Conservation (phyloP, 495 filamentous ascomycete genomes). For the Hypoxylon intermedium region DNA sequence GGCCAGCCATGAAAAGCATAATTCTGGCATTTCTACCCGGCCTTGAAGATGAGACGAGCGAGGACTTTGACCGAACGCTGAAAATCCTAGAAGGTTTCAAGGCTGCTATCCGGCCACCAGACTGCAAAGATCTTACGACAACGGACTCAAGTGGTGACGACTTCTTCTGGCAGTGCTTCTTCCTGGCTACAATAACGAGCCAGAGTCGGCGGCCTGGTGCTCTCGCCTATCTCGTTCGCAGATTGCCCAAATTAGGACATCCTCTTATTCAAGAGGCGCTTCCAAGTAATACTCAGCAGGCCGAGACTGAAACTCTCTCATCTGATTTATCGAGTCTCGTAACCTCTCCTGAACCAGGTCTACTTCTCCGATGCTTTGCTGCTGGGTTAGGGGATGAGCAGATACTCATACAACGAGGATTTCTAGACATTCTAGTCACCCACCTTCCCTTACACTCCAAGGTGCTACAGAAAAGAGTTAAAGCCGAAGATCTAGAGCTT, state of each 20-base stretch:
- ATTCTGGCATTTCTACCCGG: slow-evolving; percentile 87
- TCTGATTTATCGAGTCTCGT: slow-evolving; percentile 70
- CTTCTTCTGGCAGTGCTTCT: slow-evolving; percentile 98
- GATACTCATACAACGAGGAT: slow-evolving; percentile 89
- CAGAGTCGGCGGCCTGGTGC: slow-evolving; percentile 82
- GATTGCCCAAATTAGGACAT: slow-evolving; percentile 74
- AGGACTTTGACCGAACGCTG: slow-evolving; percentile 92
- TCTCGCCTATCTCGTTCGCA: slow-evolving; percentile 80
- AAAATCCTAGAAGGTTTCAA: slow-evolving; percentile 80
- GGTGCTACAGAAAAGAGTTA: slow-evolving; percentile 76
- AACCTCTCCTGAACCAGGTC: slow-evolving; percentile 88
- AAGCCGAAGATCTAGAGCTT: slow-evolving; percentile 75
- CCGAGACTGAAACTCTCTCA: slow-evolving; percentile 36
- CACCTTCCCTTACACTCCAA: slow-evolving; percentile 88
- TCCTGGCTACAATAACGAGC: slow-evolving; percentile 90
- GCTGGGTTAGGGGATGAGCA: slow-evolving; percentile 90
- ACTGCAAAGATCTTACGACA: slow-evolving; percentile 56
- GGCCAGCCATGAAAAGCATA: slow-evolving; percentile 88
- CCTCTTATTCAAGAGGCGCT: slow-evolving; percentile 41
- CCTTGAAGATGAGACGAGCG: slow-evolving; percentile 92
- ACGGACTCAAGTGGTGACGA: slow-evolving; percentile 71
- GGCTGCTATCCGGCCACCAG: slow-evolving; percentile 62
- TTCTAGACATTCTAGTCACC: slow-evolving; percentile 88
- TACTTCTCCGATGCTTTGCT: slow-evolving; percentile 88
- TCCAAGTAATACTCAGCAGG: slow-evolving; percentile 25